These are phyloP conservation scores for Didymella glomerata DNA, from an alignment of 2,329 filamentous ascomycete genomes.

Conservation along the genomic window DNA sequence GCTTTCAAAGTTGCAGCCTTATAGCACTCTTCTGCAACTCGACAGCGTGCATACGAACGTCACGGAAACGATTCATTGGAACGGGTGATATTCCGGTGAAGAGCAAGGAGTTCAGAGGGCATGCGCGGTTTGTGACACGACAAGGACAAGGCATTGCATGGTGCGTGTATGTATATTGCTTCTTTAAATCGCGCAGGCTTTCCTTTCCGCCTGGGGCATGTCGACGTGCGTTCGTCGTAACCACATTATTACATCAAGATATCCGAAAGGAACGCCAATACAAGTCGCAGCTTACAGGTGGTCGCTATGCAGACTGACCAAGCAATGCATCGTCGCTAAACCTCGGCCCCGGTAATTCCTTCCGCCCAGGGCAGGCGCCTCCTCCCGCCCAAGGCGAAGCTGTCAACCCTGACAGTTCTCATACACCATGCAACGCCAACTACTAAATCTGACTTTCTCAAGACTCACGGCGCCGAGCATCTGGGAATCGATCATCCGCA, in stretches of 20 bases:
- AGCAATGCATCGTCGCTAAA: slow-evolving; percentile 24
- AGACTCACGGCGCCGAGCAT: slow-evolving; percentile 34
- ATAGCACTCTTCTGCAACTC: too few relatives aligned
- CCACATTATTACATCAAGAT: slow-evolving; percentile 17
- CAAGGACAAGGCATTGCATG: neutral
- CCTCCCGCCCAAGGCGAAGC: slow-evolving; percentile 12
- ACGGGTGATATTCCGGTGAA: neutral
- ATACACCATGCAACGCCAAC: slow-evolving; percentile 32
- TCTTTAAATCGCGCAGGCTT: slow-evolving; percentile 13
- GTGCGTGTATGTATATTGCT: slow-evolving; percentile 11
- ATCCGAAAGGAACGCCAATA: slow-evolving; percentile 12
- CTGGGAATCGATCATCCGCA: slow-evolving; percentile 40
- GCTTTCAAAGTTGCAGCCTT: too few relatives aligned
- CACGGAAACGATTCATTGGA: neutral
- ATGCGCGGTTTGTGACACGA: slow-evolving; percentile 3
- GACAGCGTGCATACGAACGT: neutral
- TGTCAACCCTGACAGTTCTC: slow-evolving; percentile 21
- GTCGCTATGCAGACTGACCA: slow-evolving; percentile 20
- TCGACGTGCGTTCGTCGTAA: slow-evolving; percentile 8
- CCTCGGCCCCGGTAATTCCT: slow-evolving; percentile 25
- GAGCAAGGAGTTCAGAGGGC: neutral
- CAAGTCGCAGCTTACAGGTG: neutral
- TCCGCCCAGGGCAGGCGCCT: slow-evolving; percentile 16
- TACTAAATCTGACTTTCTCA: slow-evolving; percentile 31
- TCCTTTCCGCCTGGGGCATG: slow-evolving; percentile 5